Evolutionary conservation across 805 yeast genomes (phyloP), one percentile per base, ranked within the genome.

Genomic region (Zygotorulaspora sp.): DNA sequence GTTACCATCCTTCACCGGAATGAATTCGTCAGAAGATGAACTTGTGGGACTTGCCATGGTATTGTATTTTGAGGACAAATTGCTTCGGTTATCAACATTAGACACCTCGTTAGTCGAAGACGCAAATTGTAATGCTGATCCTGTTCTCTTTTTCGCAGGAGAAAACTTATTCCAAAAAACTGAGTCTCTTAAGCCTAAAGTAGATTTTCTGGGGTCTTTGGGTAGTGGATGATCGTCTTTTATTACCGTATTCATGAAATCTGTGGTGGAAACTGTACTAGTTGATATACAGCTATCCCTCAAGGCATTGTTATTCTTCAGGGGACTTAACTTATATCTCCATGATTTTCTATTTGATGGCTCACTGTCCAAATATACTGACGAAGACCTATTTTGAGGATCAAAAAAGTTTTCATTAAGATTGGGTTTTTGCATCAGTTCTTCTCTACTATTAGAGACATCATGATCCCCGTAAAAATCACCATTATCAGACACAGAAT

Each of bases 231-330:
- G 65, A 43, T 80, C 83, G 25, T 81, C 83, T 2, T 83, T 87
- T 28, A 87, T 68, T 52, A 87, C 74, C 25, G 88, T 86, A 4
- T 85, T 82, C 54, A 87, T 72, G 32, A 88, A 71, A 56, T 86
- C 90, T 35, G 81, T 85, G 1, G 96, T 86, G 21, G 89, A 79
- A 22, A 89, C 89, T 0, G 96, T 87, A 18, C 87, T 88, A 40
- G 83, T 53, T 0, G 96, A 84, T 25, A 73, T 74, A 39, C 77
- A 68, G 7, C 94, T 81, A 23, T 75, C 78, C 57, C 90, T 75
- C n/a, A 32, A 19, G 31, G 75, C 40, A 17, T 45, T 47, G 19
- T 32, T 38, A 17, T 16, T 68, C 21, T 66, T 68, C 71, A 65
- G 28, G 59, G 42, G 24, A 57, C 49, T 28, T 57, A 57, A 17